A percentile compares a stretch with the other conserved stretches of the same genome.
Conservation (phyloP, 768 basidiomycete species). For the Boletus sp. region DNA sequence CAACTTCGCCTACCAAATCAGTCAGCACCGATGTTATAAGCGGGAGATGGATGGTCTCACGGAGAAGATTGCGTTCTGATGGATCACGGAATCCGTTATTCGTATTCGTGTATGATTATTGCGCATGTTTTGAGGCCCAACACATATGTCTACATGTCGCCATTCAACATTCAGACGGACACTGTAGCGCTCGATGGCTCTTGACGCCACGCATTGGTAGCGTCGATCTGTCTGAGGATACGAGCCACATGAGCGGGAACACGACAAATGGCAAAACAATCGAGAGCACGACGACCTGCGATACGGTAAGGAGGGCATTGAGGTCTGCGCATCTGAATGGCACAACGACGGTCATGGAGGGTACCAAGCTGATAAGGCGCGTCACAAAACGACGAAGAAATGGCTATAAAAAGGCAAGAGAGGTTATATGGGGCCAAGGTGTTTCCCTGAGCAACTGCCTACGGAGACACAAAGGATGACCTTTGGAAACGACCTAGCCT, state of each 20-base stretch:
- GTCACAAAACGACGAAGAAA: constrained; percentile 42
- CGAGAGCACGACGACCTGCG: constrained; percentile 43
- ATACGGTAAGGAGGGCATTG: constrained; percentile 45
- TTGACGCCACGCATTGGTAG: constrained; percentile 13
- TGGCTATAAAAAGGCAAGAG: constrained; percentile 13
- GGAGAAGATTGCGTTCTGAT: constrained; percentile 46
- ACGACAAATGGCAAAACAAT: constrained; percentile 47
- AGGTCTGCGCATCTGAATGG: constrained; percentile 42
- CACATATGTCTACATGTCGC: background rate
- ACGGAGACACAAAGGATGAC: constrained; percentile 44
- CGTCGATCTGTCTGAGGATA: constrained; percentile 22
- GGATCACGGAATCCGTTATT: background rate
- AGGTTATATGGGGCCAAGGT: background rate
- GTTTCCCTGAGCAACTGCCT: background rate
- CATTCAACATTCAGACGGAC: background rate
- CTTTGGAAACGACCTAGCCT: constrained; percentile 48
- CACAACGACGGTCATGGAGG: constrained; percentile 42
- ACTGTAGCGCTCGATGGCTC: background rate
- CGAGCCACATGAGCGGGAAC: constrained; percentile 40
- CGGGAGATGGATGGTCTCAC: constrained; percentile 59
- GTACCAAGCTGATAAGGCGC: constrained; percentile 43
- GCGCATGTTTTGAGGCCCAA: background rate
- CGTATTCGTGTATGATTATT: constrained; percentile 13
- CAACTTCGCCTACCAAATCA: constrained; percentile 60
- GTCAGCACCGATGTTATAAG: constrained; percentile 63